Evolutionary conservation across 176 grass and related monocot species (phyloP).

Genomic region (Paspalum notatum): DNA sequence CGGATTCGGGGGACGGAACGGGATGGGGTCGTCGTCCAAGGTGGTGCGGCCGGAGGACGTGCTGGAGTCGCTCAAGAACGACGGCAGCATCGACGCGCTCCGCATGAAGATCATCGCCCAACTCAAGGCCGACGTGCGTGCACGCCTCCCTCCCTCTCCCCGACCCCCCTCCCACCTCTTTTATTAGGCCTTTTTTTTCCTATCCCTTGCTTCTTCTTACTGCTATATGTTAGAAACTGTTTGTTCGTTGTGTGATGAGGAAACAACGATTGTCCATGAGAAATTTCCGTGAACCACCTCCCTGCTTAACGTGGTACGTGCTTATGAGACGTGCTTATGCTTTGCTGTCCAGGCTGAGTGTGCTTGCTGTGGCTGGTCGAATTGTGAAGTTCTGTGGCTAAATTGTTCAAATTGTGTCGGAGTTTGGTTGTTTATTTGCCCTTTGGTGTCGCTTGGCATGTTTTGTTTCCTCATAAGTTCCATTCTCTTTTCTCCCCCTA

Average conservation of each 20-base stretch:
- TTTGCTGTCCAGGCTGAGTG: neutral
- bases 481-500: neutral
- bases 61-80: constrained; percentile 87
- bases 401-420: constrained; percentile 5
- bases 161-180: neutral
- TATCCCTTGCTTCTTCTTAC: neutral
- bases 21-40: constrained; percentile 65
- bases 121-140: constrained; percentile 89
- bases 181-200: neutral
- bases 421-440: neutral
- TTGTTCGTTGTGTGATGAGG: neutral
- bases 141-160: neutral
- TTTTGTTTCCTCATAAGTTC: neutral
- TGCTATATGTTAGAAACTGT: neutral
- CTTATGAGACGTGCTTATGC: neutral
- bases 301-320: neutral
- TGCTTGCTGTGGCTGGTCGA: neutral
- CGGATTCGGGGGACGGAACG: neutral
- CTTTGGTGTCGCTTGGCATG: neutral
- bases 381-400: neutral
- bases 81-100: constrained; percentile 89
- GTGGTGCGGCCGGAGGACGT: constrained; percentile 87
- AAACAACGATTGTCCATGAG: neutral
- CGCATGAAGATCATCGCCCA: constrained; percentile 95
- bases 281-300: neutral